Percentiles rank a stretch among this genome's conserved stretches.
Evolutionary conservation across 495 filamentous ascomycete species (phyloP).

Genomic region (Talaromyces stipitatus): DNA sequence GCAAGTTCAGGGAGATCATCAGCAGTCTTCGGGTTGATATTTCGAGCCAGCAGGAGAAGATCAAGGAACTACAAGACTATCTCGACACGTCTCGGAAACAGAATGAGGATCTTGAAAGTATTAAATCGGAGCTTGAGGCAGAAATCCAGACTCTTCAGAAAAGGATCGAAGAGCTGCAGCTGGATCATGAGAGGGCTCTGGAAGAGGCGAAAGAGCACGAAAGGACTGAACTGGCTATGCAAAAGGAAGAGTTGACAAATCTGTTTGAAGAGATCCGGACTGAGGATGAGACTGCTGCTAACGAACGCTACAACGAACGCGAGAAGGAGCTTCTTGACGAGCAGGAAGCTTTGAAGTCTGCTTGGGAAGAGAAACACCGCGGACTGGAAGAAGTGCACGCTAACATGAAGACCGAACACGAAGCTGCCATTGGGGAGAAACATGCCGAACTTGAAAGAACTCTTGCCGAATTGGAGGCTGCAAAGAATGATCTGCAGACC

Average conservation of each 20-base stretch:
- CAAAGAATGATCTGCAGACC: slow-evolving; percentile 18
- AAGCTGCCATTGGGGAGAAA: slow-evolving; percentile 22
- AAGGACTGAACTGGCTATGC: slow-evolving; percentile 25
- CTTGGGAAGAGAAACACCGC: slow-evolving; percentile 38
- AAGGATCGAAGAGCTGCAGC: slow-evolving; percentile 34
- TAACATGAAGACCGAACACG: slow-evolving; percentile 25
- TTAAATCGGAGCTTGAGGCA: slow-evolving; percentile 34
- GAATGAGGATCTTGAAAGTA: slow-evolving; percentile 31
- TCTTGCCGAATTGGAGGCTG: slow-evolving; percentile 27
- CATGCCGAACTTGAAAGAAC: slow-evolving; percentile 24
- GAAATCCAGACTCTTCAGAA: slow-evolving; percentile 45
- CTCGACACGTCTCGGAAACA: slow-evolving; percentile 30
- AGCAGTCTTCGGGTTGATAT: slow-evolving; percentile 49
- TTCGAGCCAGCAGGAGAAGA: slow-evolving; percentile 46
- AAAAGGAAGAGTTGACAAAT: slow-evolving; percentile 39
- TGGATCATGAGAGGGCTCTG: slow-evolving; percentile 26
- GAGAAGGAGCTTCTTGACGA: slow-evolving; percentile 31
- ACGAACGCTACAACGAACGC: slow-evolving; percentile 29
- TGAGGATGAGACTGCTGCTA: slow-evolving; percentile 38
- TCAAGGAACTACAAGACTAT: slow-evolving; percentile 42
- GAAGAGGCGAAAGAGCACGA: slow-evolving; percentile 35
- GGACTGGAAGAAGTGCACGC: slow-evolving; percentile 35
- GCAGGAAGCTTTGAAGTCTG: slow-evolving; percentile 28
- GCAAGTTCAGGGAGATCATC: slow-evolving; percentile 39
- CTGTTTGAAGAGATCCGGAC: slow-evolving; percentile 41